Evolutionary conservation across 176 grass and related monocot species (phyloP).

Genomic region (Zoysia japonica): DNA sequence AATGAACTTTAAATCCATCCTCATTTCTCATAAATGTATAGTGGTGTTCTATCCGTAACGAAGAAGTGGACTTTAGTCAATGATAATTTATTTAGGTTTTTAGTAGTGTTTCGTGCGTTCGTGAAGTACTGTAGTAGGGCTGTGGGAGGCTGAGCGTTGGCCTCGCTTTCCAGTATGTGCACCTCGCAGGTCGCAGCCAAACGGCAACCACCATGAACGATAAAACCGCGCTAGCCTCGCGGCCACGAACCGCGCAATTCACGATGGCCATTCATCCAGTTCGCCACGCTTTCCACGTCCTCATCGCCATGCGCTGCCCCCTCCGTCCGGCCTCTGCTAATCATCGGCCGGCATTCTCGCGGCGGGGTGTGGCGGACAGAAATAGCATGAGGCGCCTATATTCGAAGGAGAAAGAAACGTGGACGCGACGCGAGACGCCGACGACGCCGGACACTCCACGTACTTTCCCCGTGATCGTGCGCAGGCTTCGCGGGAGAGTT

Average conservation of each 20-base stretch:
- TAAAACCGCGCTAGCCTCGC: not conserved
- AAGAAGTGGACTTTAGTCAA: too few relatives aligned
- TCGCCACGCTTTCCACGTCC: not conserved
- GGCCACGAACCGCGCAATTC: not conserved
- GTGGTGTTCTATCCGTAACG: too few relatives aligned
- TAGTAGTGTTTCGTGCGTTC: too few relatives aligned
- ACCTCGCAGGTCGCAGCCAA: not conserved
- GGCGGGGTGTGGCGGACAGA: not conserved
- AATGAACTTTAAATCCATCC: too few relatives aligned
- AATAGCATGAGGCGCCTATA: slow-evolving; percentile 37
- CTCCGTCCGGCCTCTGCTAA: not conserved
- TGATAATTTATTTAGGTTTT: too few relatives aligned
- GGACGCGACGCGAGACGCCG: slow-evolving; percentile 11
- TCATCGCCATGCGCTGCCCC: not conserved
- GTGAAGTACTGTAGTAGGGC: too few relatives aligned
- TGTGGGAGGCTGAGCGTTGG: too few relatives aligned
- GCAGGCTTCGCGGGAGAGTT: not conserved
- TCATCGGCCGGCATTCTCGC: not conserved
- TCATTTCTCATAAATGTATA: too few relatives aligned
- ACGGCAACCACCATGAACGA: not conserved
- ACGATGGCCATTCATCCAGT: not conserved
- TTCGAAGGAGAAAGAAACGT: slow-evolving; percentile 33
- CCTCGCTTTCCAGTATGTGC: not conserved
- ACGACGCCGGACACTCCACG: slow-evolving; percentile 2
- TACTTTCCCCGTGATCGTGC: slow-evolving; percentile 31